Percentiles rank a stretch among this genome's conserved stretches.
Evolutionary conservation across 345 rosid species (phyloP).

Genomic region (Murraya paniculata): DNA sequence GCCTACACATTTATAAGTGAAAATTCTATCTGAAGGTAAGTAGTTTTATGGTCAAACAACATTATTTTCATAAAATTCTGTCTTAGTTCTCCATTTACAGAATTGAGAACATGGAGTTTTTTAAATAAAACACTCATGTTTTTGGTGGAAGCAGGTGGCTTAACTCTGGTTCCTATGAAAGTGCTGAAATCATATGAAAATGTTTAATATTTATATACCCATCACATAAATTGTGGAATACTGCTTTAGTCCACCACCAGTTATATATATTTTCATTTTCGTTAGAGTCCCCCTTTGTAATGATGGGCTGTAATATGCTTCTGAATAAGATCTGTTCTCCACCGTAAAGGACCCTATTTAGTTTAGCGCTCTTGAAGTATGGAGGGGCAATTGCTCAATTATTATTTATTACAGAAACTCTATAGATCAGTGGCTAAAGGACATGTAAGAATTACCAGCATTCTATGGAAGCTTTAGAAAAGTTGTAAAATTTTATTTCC

Average conservation of each 20-base stretch:
- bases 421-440: neutral
- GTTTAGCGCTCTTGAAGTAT: neutral
- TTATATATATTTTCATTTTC: neutral
- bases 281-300: neutral
- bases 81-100: slow-evolving; percentile 1
- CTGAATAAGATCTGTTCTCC: slow-evolving; percentile 2
- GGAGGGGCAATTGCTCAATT: neutral
- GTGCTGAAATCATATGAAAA: neutral
- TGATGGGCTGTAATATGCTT: slow-evolving; percentile 8
- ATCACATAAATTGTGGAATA: neutral
- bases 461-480: neutral
- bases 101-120: neutral
- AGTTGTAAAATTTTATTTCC: neutral
- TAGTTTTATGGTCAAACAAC: neutral
- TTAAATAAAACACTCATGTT: neutral
- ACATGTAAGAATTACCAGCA: neutral
- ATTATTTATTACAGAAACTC: neutral
- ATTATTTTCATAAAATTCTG: neutral
- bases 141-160: neutral
- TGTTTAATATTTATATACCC: neutral
- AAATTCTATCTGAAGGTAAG: neutral
- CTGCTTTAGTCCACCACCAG: neutral
- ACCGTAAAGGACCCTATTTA: slow-evolving; percentile 12
- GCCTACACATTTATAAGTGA: neutral
- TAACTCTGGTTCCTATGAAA: neutral